Evolutionary conservation across 2,329 filamentous ascomycete species (phyloP).

Genomic region (Epicoccum nigrum): DNA sequence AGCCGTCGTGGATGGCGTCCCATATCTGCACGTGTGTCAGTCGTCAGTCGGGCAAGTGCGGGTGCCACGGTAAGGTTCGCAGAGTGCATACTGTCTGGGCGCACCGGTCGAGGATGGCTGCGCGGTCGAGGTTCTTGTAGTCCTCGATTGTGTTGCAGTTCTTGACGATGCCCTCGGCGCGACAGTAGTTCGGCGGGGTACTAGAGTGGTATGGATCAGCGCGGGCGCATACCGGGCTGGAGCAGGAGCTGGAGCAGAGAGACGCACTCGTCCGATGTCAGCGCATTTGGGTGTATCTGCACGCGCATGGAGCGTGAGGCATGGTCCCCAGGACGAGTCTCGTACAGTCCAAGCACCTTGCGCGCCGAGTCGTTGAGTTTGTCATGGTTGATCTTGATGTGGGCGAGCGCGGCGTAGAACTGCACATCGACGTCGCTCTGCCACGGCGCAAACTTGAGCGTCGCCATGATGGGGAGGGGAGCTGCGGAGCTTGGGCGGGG

Average conservation of each 20-base stretch:
- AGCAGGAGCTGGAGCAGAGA: neutral
- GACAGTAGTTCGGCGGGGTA: conserved; percentile 61
- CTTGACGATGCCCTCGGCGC: conserved; percentile 91
- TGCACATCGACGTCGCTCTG: conserved; percentile 92
- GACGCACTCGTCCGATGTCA: conserved; percentile 81
- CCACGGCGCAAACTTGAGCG: conserved; percentile 83
- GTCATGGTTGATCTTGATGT: conserved; percentile 94
- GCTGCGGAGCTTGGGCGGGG: neutral
- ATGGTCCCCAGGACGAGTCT: conserved; percentile 73
- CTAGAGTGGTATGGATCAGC: conserved; percentile 26
- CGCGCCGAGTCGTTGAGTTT: conserved; percentile 94
- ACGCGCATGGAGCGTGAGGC: conserved; percentile 82
- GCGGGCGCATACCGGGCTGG: neutral
- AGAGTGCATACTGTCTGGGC: conserved; percentile 71
- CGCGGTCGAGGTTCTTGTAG: conserved; percentile 83
- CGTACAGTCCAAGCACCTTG: conserved; percentile 84
- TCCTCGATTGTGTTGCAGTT: conserved; percentile 97
- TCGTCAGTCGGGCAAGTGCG: conserved; percentile 31
- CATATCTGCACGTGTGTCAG: conserved; percentile 81
- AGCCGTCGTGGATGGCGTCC: conserved; percentile 96
- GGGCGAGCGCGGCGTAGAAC: conserved; percentile 92
- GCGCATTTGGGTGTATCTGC: conserved; percentile 85
- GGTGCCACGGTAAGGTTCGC: neutral
- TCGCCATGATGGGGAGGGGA: conserved; percentile 40
- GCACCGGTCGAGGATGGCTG: conserved; percentile 76